Evolutionary conservation across 2,329 filamentous ascomycete species (phyloP).

Genomic region (Sporothrix pseudoabietina): DNA sequence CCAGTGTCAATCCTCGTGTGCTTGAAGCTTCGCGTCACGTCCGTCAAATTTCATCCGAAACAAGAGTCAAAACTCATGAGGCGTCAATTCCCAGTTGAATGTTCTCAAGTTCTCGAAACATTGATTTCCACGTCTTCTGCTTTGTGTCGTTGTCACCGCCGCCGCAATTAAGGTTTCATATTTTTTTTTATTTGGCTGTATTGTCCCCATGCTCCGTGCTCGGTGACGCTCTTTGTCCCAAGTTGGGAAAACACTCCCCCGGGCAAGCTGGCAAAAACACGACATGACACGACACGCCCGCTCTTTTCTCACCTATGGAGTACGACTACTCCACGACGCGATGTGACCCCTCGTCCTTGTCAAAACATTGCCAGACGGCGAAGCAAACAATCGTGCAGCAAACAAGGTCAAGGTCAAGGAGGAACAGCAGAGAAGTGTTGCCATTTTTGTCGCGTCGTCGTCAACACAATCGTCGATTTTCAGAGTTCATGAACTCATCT

Average conservation of each 20-base stretch:
- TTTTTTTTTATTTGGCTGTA: not conserved
- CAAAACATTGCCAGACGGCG: not conserved
- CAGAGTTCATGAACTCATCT: not conserved
- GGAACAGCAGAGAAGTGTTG: not conserved
- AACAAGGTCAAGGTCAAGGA: not conserved
- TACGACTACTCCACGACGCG: not conserved
- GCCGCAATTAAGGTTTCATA: constrained; percentile 9
- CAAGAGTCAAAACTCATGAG: not conserved
- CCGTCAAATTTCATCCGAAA: not conserved
- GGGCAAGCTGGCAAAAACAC: not conserved
- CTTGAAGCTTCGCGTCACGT: not conserved
- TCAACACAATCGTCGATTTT: not conserved
- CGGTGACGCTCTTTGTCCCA: not conserved
- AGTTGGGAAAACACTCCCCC: not conserved
- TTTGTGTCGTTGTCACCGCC: not conserved
- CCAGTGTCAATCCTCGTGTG: not conserved
- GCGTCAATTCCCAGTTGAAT: not conserved
- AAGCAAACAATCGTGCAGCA: not conserved
- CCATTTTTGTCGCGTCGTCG: constrained; percentile 1
- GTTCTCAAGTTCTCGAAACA: not conserved
- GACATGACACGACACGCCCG: not conserved
- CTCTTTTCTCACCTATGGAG: not conserved
- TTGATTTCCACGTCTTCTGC: not conserved
- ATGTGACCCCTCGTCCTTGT: not conserved
- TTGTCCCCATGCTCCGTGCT: constrained; percentile 9